Evolutionary conservation across 225 moss, liverwort and hornwort species (phyloP), one percentile per base, ranked within the genome.

Genomic region (Rhytidiadelphus loreus): DNA sequence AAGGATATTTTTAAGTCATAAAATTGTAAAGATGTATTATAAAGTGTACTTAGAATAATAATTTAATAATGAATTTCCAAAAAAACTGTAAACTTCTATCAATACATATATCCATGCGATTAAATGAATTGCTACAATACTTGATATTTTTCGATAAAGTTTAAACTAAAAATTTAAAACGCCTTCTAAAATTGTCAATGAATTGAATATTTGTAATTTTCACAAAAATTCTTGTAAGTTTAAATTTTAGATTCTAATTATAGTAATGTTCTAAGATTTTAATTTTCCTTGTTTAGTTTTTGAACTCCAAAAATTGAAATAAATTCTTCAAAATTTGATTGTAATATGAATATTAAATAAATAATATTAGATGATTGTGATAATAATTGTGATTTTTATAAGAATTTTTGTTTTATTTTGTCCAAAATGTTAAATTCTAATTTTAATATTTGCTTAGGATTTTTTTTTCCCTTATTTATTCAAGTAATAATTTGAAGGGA

Each of bases 331-430:
- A 73, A 44, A 29, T 3, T 29, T 44, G 2, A 72, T 72, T 46
- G 72, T 17, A 2, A 29, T 41, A 8, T 24, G 24, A 69, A 23
- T 8, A 69, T 8, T 7, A 12, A n/a, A 39, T 39, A 22, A n/a
- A 11, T 11, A 37, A 22, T 7, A n/a, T 22, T 69, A 24, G 2
- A 13, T 23, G 2, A 39, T 39, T 39, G 2, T 21, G 4, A 39
- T 13, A 39, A 9, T 9, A 24, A 16, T 28, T 28, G 9, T 72
- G 25, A 25, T 70, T 41, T 69, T 13, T 13, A 24, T 24, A 24
- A 13, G 1, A 24, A n/a, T 2, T 1, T 48, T 43, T 44, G 0
- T 43, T 9, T 44, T 6, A 0, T 44, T 44, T 16, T 6, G 6
- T 16, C 43, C 9, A 71, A 43, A 71, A 9, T 72, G 6, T 44